phyloP scores from a whole-genome alignment of 169 alveolate genomes.

The Cryptosporidium meleagridis region DNA sequence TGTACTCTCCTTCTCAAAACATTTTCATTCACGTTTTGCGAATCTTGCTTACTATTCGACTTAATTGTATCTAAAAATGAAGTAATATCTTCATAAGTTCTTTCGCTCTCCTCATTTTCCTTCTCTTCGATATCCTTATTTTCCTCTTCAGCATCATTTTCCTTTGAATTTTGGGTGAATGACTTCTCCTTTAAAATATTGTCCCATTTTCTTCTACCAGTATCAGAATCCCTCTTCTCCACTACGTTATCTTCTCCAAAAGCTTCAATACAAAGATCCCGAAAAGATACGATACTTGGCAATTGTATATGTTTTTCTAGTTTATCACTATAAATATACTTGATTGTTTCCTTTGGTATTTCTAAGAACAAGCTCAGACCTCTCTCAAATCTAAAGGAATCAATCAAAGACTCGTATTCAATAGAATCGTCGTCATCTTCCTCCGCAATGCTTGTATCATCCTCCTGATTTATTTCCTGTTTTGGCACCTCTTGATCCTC shows the following conservation, averaged over 20 bases:
- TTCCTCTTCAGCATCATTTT: not conserved
- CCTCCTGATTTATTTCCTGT: constrained; percentile 1
- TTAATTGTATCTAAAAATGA: constrained; percentile 63
- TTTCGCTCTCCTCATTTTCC: constrained; percentile 38
- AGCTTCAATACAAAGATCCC: constrained; percentile 47
- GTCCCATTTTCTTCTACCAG: constrained; percentile 36
- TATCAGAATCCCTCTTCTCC: constrained; percentile 7
- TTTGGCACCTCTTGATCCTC: not conserved
- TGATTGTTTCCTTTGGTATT: constrained; percentile 61
- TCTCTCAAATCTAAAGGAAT: constrained; percentile 52
- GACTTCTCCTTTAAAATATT: constrained; percentile 45
- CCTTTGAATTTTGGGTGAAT: not conserved
- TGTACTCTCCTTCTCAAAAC: constrained; percentile 65
- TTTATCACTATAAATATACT: constrained; percentile 20
- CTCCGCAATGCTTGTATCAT: constrained; percentile 57
- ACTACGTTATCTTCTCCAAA: constrained; percentile 51
- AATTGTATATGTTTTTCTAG: constrained; percentile 60
- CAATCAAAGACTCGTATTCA: constrained; percentile 33
- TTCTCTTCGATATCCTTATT: constrained; percentile 25
- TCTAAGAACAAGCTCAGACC: constrained; percentile 46
- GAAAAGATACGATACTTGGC: constrained; percentile 50
- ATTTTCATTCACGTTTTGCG: constrained; percentile 33
- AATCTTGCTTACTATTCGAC: constrained; percentile 22
- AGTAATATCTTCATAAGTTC: constrained; percentile 63
- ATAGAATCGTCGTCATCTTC: constrained; percentile 30